A percentile compares a stretch with the other conserved stretches of the same genome.
Evolutionary conservation across 148 eudicot species (phyloP).

Genomic region (Selenicereus undatus): DNA sequence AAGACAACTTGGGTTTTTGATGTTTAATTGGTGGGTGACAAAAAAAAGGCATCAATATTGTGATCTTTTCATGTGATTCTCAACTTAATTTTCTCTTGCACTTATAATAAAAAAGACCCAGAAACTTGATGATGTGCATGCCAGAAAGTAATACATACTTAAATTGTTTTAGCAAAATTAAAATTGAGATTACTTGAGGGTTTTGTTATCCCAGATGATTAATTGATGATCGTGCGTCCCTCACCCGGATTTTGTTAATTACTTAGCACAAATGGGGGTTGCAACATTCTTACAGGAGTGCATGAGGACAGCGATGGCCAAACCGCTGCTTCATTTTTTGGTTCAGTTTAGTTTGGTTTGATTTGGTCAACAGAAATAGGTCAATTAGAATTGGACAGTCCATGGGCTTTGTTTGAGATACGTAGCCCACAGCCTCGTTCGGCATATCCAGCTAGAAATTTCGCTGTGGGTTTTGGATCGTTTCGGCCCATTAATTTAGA

Average conservation of each 20-base stretch:
- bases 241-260: conserved; percentile 20
- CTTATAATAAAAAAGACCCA: not conserved
- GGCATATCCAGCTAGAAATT: too few species aligned
- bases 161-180: not conserved
- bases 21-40: not conserved
- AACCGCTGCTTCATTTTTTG: too few species aligned
- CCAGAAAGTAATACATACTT: not conserved
- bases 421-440: too few species aligned
- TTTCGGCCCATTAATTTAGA: too few species aligned
- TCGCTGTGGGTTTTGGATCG: too few species aligned
- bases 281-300: not conserved
- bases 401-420: too few species aligned
- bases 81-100: not conserved
- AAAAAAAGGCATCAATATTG: not conserved
- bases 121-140: not conserved
- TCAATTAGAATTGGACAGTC: too few species aligned
- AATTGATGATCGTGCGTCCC: conserved; percentile 21
- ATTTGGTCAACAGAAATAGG: too few species aligned
- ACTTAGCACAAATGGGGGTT: too few species aligned
- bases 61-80: not conserved
- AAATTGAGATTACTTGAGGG: not conserved
- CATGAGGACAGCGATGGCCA: not conserved
- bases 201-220: not conserved
- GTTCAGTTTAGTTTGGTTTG: too few species aligned
- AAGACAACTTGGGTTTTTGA: not conserved